Conservation (phyloP, 2,329 filamentous ascomycete species). For the Penicillium concentricum region DNA sequence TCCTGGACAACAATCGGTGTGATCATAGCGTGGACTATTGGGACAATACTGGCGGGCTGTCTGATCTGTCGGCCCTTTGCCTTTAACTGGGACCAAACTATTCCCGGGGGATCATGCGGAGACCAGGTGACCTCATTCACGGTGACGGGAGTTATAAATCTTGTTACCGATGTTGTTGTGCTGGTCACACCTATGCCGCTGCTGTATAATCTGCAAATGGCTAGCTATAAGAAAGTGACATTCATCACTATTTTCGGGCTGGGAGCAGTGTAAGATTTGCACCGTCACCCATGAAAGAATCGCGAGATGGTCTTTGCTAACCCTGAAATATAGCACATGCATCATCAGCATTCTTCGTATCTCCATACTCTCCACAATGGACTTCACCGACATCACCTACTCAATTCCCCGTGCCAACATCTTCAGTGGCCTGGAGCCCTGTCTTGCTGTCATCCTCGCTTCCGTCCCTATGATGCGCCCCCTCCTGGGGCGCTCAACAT, state of each 20-base stretch:
- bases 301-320: background rate
- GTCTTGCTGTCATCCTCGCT: slow-evolving; percentile 40
- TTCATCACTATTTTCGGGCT: slow-evolving; percentile 24
- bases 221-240: slow-evolving; percentile 22
- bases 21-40: slow-evolving; percentile 22
- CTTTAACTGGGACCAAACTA: slow-evolving; percentile 27
- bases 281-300: background rate
- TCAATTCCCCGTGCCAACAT: slow-evolving; percentile 36
- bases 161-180: slow-evolving; percentile 26
- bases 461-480: slow-evolving; percentile 45
- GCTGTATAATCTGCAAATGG: slow-evolving; percentile 25
- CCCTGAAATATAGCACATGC: slow-evolving; percentile 27
- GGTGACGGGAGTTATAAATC: slow-evolving; percentile 22
- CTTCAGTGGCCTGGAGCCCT: slow-evolving; percentile 42
- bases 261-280: slow-evolving; percentile 22
- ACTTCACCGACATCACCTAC: slow-evolving; percentile 38
- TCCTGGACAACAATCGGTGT: slow-evolving; percentile 16
- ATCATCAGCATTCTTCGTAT: slow-evolving; percentile 40
- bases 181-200: slow-evolving; percentile 22
- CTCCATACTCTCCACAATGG: slow-evolving; percentile 32
- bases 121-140: slow-evolving; percentile 25
- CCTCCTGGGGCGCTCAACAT: slow-evolving; percentile 31
- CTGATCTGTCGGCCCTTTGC: slow-evolving; percentile 26
- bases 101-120: slow-evolving; percentile 20
- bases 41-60: slow-evolving; percentile 28